Evolutionary conservation across 495 filamentous ascomycete genomes (phyloP).

Genomic region (Beverwykella pulmonaria): DNA sequence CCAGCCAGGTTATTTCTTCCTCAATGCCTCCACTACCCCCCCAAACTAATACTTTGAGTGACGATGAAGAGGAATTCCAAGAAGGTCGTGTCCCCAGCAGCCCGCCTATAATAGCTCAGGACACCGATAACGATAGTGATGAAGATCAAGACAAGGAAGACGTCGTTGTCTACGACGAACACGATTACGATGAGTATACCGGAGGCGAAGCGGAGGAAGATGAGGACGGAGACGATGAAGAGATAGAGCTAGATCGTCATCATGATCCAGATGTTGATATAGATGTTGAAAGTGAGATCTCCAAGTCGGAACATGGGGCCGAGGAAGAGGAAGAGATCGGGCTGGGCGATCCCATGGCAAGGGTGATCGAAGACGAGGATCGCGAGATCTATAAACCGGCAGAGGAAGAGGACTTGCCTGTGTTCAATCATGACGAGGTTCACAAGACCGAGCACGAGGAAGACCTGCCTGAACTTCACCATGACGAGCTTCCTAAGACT

Average conservation of each 20-base stretch:
- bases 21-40: conserved; percentile 30
- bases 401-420: not conserved
- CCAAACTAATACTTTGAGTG: conserved; percentile 4
- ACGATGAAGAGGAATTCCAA: not conserved
- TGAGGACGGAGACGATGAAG: not conserved
- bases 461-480: not conserved
- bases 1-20: conserved; percentile 25
- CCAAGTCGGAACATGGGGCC: not conserved
- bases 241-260: not conserved
- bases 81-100: conserved; percentile 37
- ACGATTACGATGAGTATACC: conserved; percentile 28
- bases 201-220: conserved; percentile 13
- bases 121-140: conserved; percentile 15
- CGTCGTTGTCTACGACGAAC: conserved; percentile 25
- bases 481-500: not conserved
- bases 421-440: not conserved
- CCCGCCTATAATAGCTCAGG: conserved; percentile 21
- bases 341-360: not conserved
- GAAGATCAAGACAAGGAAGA: conserved; percentile 23
- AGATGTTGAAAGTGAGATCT: conserved; percentile 9
- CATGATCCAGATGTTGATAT: conserved; percentile 7
- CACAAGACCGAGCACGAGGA: not conserved
- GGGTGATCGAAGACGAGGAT: not conserved
- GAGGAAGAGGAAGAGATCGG: not conserved
- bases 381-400: no score